Conservation (phyloP, 441 rosid species). For the Gossypium gossypioides region DNA sequence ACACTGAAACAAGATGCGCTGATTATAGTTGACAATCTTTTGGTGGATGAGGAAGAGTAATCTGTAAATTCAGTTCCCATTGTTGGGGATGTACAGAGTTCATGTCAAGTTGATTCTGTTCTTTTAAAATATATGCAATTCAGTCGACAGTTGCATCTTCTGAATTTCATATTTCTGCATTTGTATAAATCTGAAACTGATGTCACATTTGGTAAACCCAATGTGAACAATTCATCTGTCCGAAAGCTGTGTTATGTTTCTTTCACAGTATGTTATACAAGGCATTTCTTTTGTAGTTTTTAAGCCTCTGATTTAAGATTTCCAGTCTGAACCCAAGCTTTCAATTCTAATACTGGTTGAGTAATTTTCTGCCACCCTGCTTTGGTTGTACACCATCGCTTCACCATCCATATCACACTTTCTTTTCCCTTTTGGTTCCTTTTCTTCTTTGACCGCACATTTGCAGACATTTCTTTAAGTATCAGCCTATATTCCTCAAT, state of each 20-base stretch:
- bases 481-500: background rate
- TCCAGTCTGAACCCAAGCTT: background rate
- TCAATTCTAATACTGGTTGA: background rate
- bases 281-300: slow-evolving; percentile 3
- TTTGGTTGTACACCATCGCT: background rate
- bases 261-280: background rate
- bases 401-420: background rate
- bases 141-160: slow-evolving; percentile 33
- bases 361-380: background rate
- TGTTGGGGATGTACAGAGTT: slow-evolving; percentile 56
- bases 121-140: slow-evolving; percentile 30
- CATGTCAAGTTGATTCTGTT: slow-evolving; percentile 31
- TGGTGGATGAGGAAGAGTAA: slow-evolving; percentile 26
- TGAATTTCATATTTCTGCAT: slow-evolving; percentile 40
- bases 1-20: slow-evolving; percentile 15
- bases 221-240: slow-evolving; percentile 38
- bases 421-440: background rate
- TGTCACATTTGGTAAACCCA: slow-evolving; percentile 42
- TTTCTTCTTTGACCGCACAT: background rate
- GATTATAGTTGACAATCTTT: slow-evolving; percentile 18
- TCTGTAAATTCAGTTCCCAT: slow-evolving; percentile 62
- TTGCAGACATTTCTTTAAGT: background rate
- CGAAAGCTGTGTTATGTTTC: background rate
- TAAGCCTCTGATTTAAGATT: background rate
- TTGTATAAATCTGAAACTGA: slow-evolving; percentile 40